phyloP scores from a whole-genome alignment of 768 basidiomycete species.

The Boletus rex-veris region DNA sequence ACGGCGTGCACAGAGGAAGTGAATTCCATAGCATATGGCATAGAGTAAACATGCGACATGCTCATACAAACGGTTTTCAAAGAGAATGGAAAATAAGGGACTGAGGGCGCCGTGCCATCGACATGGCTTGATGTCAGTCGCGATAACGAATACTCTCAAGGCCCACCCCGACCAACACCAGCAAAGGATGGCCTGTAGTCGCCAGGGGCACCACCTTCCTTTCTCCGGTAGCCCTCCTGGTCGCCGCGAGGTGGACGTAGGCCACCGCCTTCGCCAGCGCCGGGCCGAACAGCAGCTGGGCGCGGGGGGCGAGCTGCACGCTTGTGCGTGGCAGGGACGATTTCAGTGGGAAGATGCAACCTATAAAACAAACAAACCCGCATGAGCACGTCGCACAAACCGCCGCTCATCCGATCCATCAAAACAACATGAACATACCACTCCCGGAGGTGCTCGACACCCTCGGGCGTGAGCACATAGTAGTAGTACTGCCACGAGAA shows the following conservation, averaged over 20 bases:
- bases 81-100: neutral
- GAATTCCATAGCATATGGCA: conserved; percentile 8
- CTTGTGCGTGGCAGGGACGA: conserved; percentile 97
- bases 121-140: neutral
- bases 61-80: conserved; percentile 25
- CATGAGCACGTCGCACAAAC: neutral
- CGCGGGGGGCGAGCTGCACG: conserved; percentile 87
- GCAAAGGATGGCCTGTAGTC: conserved; percentile 88
- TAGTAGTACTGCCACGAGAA: conserved; percentile 99
- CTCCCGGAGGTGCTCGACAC: conserved; percentile 95
- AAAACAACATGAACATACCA: conserved; percentile 39
- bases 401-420: neutral
- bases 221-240: conserved; percentile 86
- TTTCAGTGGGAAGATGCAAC: conserved; percentile 92
- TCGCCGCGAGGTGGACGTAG: conserved; percentile 88
- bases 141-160: conserved; percentile 45
- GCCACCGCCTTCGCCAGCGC: conserved; percentile 69
- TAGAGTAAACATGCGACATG: conserved; percentile 28
- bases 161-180: conserved; percentile 85
- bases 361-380: conserved; percentile 33
- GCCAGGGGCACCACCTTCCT: conserved; percentile 82
- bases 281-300: conserved; percentile 69
- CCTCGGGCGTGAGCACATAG: conserved; percentile 95
- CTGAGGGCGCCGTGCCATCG: neutral
- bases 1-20: neutral